These are phyloP conservation scores for Penicillium sp. DNA, from an alignment of 2,329 filamentous ascomycete genomes.

Conservation along the genomic window DNA sequence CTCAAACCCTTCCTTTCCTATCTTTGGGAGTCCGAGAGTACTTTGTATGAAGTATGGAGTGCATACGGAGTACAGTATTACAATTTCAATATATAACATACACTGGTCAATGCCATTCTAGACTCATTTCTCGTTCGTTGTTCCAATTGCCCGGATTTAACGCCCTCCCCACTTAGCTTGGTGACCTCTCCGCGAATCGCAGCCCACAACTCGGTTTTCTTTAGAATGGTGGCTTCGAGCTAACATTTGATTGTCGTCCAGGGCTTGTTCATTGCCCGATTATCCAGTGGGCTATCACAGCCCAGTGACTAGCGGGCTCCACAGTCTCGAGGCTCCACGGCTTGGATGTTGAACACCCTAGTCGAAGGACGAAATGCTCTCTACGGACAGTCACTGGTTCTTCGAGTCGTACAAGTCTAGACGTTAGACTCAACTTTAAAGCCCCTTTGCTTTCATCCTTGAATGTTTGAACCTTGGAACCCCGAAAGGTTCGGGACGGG, in stretches of 20 bases:
- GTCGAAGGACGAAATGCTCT: not conserved
- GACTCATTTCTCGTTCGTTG: not conserved
- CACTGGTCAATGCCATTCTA: not conserved
- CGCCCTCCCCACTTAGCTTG: slow-evolving; percentile 20
- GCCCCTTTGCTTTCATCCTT: not conserved
- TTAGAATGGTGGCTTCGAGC: slow-evolving; percentile 13
- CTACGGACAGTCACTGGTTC: not conserved
- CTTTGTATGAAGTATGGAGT: not conserved
- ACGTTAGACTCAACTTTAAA: not conserved
- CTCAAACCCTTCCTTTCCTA: not conserved
- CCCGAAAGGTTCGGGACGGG: slow-evolving; percentile 28
- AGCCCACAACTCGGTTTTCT: slow-evolving; percentile 9
- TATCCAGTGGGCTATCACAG: slow-evolving; percentile 18
- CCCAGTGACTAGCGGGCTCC: slow-evolving; percentile 14
- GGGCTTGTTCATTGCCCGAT: slow-evolving; percentile 16
- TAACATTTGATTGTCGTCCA: slow-evolving; percentile 4
- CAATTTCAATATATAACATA: not conserved
- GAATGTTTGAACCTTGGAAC: not conserved
- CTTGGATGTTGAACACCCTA: not conserved
- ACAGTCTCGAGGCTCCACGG: slow-evolving; percentile 2
- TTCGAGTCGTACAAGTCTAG: not conserved
- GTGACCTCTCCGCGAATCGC: slow-evolving; percentile 14
- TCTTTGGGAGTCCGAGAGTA: not conserved
- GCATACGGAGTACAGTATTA: no score
- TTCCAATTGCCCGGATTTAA: slow-evolving; percentile 18